phyloP scores from a whole-genome alignment of 2,329 filamentous ascomycete species.

The Colletotrichum trifolii region DNA sequence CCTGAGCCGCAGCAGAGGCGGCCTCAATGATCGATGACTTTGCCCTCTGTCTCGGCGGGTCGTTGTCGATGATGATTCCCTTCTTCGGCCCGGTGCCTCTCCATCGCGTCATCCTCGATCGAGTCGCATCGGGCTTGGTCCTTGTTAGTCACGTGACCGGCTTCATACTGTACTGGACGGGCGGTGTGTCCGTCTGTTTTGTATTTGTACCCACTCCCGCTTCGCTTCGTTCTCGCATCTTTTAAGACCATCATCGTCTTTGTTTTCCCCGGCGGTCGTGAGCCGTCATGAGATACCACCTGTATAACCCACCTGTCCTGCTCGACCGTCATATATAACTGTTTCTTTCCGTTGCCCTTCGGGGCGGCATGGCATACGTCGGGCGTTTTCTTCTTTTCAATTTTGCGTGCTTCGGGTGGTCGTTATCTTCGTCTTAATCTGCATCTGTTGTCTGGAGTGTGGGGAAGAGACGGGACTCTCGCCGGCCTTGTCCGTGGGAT shows the following conservation, averaged over 20 bases:
- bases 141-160: constrained; percentile 8
- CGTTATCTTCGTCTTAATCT: not conserved
- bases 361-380: constrained; percentile 24
- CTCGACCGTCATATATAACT: constrained; percentile 24
- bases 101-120: constrained; percentile 16
- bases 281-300: constrained; percentile 38
- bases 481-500: not conserved
- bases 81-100: constrained; percentile 19
- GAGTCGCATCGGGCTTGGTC: constrained; percentile 13
- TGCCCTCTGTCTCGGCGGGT: constrained; percentile 21
- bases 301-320: constrained; percentile 32
- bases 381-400: constrained; percentile 20
- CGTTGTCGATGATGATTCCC: constrained; percentile 34
- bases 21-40: constrained; percentile 39
- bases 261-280: constrained; percentile 25
- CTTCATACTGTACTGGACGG: constrained; percentile 20
- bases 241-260: constrained; percentile 17
- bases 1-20: constrained; percentile 52
- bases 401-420: constrained; percentile 3
- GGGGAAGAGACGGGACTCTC: constrained; percentile 5
- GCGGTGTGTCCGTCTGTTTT: constrained; percentile 16
- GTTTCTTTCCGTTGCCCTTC: constrained; percentile 2
- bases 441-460: constrained; percentile 20
- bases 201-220: constrained; percentile 19
- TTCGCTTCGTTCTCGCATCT: constrained; percentile 11